Conservation (phyloP, 2,329 filamentous ascomycete species). For the Rhynchosporium graminicola region DNA sequence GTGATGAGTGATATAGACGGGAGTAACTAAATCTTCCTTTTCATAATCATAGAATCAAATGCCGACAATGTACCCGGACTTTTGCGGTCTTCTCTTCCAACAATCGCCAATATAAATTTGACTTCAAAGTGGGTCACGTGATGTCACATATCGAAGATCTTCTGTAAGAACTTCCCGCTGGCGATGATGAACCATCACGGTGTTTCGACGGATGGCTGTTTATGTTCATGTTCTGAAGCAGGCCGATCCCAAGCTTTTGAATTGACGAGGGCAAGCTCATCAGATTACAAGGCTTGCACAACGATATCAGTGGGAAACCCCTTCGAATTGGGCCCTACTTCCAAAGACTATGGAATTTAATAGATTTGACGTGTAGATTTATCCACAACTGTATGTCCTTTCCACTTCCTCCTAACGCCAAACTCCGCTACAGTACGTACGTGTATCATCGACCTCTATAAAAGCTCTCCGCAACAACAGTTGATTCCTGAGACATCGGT, state of each 20-base stretch:
- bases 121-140: slow-evolving; percentile 9
- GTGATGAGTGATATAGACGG: too few relatives aligned
- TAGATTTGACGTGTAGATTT: too few relatives aligned
- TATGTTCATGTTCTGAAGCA: too few relatives aligned
- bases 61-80: background rate
- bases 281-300: too few relatives aligned
- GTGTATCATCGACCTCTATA: slow-evolving; percentile 5
- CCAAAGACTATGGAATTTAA: too few relatives aligned
- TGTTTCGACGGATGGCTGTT: too few relatives aligned
- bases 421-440: background rate
- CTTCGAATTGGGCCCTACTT: too few relatives aligned
- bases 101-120: background rate
- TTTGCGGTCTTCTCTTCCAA: background rate
- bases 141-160: background rate
- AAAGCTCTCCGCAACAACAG: slow-evolving; percentile 1
- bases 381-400: too few relatives aligned
- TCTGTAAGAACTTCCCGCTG: background rate
- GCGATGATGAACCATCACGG: too few relatives aligned
- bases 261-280: too few relatives aligned
- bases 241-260: too few relatives aligned
- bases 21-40: background rate
- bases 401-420: background rate
- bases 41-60: background rate
- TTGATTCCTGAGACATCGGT: slow-evolving; percentile 9
- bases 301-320: too few relatives aligned